Evolutionary conservation across 2,329 filamentous ascomycete species (phyloP).

Genomic region (Cercospora sp.): DNA sequence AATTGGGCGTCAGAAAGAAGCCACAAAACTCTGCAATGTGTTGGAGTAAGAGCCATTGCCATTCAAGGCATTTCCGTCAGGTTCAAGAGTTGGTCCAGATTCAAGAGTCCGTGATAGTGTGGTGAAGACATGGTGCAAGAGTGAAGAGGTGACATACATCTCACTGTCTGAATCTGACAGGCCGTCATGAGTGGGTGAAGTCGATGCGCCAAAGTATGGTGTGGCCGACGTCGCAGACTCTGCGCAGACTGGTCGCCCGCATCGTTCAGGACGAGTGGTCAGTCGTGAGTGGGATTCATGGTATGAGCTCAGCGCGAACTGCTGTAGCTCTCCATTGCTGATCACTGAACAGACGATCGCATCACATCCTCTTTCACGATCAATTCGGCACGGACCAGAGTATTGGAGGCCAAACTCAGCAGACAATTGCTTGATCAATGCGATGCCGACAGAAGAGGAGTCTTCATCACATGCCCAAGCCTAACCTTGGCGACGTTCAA

Average conservation of each 20-base stretch:
- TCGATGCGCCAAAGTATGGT: background rate
- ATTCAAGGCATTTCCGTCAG: constrained; percentile 1
- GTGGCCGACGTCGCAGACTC: background rate
- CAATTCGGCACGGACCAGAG: background rate
- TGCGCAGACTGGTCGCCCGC: background rate
- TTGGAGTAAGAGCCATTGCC: constrained; percentile 28
- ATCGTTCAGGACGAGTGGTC: background rate
- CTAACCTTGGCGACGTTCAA: background rate
- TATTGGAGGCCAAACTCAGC: background rate
- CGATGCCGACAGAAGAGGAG: background rate
- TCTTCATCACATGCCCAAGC: background rate
- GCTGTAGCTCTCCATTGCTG: background rate
- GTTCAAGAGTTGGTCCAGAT: constrained; percentile 14
- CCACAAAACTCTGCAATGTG: constrained; percentile 29
- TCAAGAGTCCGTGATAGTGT: constrained; percentile 3
- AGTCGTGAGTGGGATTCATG: background rate
- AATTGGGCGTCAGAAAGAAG: constrained; percentile 31
- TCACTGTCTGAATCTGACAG: background rate
- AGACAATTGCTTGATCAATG: background rate
- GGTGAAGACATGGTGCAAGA: constrained; percentile 18
- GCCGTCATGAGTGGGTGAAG: background rate
- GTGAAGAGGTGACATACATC: constrained; percentile 17
- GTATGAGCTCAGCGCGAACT: background rate
- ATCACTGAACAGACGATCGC: background rate
- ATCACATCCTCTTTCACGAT: background rate